A percentile compares a stretch with the other conserved stretches of the same genome.
These are phyloP conservation scores for Blastobotrys mokoenaii DNA, from an alignment of 805 yeast species.

Conservation along the genomic window DNA sequence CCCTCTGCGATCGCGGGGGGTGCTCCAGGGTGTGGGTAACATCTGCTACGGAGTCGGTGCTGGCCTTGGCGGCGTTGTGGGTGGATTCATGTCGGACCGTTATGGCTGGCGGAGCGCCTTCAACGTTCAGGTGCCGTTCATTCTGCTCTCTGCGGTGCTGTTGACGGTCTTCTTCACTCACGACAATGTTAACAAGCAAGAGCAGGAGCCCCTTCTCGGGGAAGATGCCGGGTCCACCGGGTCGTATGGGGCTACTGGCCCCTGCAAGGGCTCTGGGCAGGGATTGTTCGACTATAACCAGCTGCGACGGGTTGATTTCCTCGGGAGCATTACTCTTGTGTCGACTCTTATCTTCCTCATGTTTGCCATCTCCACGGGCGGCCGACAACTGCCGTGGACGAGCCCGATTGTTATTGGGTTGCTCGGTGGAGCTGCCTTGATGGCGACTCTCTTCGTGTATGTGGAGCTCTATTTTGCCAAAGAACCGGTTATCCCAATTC, in stretches of 20 bases:
- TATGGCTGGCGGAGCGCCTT: conserved; percentile 58
- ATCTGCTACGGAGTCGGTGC: conserved; percentile 71
- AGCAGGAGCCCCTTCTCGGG: not conserved
- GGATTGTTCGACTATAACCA: not conserved
- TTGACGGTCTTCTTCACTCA: conserved; percentile 16
- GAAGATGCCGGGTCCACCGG: no score
- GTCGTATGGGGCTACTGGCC: conserved; percentile 14
- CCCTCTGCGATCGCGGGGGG: conserved; percentile 66
- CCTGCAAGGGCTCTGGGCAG: conserved; percentile 9
- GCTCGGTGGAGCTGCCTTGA: conserved; percentile 28
- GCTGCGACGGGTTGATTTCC: conserved; percentile 44
- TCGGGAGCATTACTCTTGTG: conserved; percentile 58
- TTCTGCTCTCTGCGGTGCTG: conserved; percentile 32
- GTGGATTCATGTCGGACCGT: conserved; percentile 44
- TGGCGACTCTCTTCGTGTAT: conserved; percentile 36
- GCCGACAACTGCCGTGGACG: conserved; percentile 43
- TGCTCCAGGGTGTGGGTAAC: conserved; percentile 77
- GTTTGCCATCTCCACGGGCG: conserved; percentile 60
- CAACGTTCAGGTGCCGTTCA: conserved; percentile 32
- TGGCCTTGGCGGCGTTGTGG: conserved; percentile 53
- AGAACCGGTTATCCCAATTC: conserved; percentile 63
- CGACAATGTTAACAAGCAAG: conserved; percentile 12
- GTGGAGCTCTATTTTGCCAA: conserved; percentile 43
- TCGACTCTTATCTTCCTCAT: conserved; percentile 48
- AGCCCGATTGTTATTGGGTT: conserved; percentile 34